Evolutionary conservation across 768 basidiomycete species (phyloP).

Genomic region (Lactarius tabidus): DNA sequence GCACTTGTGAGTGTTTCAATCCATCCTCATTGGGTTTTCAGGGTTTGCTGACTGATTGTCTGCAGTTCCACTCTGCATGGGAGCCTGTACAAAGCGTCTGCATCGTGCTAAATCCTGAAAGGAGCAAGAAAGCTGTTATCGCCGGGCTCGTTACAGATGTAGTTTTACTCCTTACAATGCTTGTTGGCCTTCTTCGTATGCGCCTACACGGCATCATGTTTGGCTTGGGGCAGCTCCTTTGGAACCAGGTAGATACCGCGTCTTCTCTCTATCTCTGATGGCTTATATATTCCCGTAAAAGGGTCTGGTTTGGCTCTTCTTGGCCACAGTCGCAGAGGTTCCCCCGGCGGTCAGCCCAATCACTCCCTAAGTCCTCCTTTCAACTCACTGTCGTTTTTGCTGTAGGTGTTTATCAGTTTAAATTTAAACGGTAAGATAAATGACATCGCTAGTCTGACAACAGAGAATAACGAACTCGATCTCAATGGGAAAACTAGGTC

Average conservation of each 20-base stretch:
- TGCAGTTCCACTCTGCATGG: conserved; percentile 1
- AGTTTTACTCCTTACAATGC: conserved; percentile 3
- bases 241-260: conserved; percentile 7
- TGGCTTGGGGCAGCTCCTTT: conserved; percentile 4
- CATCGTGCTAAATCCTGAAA: neutral
- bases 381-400: neutral
- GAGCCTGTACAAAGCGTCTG: neutral
- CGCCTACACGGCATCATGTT: neutral
- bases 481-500: neutral
- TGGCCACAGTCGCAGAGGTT: neutral
- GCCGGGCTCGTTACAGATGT: conserved; percentile 4
- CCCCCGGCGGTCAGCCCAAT: neutral
- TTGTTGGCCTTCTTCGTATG: conserved; percentile 9
- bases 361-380: neutral
- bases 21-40: neutral
- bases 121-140: neutral
- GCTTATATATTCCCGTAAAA: neutral
- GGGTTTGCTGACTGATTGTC: no score
- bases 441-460: neutral
- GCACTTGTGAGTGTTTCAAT: neutral
- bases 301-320: neutral
- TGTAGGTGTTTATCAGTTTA: conserved; percentile 2
- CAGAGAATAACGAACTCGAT: neutral
- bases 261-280: neutral
- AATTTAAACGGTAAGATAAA: neutral